These are phyloP conservation scores for Shiraia sp. DNA, from an alignment of 2,329 filamentous ascomycete species.

Conservation along the genomic window DNA sequence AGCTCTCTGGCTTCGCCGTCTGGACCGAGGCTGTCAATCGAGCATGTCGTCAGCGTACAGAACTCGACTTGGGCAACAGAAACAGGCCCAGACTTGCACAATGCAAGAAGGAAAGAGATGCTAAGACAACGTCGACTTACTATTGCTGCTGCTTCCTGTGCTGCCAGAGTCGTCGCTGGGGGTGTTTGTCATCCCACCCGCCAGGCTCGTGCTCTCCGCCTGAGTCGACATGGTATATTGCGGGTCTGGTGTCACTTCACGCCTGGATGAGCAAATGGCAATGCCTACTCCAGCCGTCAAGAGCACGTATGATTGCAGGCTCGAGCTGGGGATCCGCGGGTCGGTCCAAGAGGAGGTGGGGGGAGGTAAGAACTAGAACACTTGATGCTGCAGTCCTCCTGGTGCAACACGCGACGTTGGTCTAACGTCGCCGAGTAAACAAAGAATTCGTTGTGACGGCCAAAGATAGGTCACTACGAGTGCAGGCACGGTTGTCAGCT, in stretches of 20 bases:
- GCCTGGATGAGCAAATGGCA: conserved; percentile 13
- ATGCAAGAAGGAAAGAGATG: too few relatives aligned
- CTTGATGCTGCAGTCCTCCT: too few relatives aligned
- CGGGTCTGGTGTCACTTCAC: conserved; percentile 17
- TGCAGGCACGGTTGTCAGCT: conserved; percentile 32
- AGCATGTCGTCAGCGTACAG: conserved; percentile 20
- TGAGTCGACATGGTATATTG: conserved; percentile 29
- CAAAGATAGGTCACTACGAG: too few relatives aligned
- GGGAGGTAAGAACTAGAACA: too few relatives aligned
- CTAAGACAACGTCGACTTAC: too few relatives aligned
- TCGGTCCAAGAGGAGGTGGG: too few relatives aligned
- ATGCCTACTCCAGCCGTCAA: conserved; percentile 7
- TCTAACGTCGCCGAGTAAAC: too few relatives aligned
- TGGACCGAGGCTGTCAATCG: conserved; percentile 33
- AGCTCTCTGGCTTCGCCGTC: conserved; percentile 34
- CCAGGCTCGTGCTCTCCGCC: conserved; percentile 28
- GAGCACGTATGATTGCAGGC: too few relatives aligned
- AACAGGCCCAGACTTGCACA: too few relatives aligned
- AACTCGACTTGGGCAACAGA: conserved; percentile 1
- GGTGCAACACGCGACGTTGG: too few relatives aligned
- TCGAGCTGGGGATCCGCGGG: too few relatives aligned
- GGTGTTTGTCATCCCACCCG: conserved; percentile 30
- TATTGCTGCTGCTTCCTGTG: conserved; percentile 35
- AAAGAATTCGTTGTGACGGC: conserved; percentile 32
- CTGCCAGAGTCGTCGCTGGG: conserved; percentile 35